Conservation (phyloP, 768 basidiomycete genomes). For the Kondoa subrosea region DNA sequence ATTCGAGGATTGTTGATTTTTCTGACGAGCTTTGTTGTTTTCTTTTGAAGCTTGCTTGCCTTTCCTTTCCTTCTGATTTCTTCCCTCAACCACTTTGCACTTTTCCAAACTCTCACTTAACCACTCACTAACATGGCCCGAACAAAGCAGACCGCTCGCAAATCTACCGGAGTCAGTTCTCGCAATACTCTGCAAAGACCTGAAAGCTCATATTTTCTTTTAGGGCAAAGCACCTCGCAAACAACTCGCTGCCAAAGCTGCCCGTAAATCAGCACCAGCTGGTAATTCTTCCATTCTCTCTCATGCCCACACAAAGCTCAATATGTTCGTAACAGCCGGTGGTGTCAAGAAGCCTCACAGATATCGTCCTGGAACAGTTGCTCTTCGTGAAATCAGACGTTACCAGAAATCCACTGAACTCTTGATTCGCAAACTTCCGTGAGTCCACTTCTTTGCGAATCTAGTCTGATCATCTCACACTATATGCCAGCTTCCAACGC, state of each 20-base stretch:
- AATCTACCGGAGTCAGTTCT: conserved; percentile 74
- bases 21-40: neutral
- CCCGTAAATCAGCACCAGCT: conserved; percentile 64
- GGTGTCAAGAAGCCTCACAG: conserved; percentile 82
- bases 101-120: neutral
- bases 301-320: too few species aligned
- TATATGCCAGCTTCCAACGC: conserved; percentile 58
- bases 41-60: neutral
- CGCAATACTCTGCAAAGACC: too few species aligned
- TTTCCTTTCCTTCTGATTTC: neutral
- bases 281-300: too few species aligned
- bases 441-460: conserved; percentile 35
- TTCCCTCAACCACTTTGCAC: neutral
- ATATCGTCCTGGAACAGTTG: conserved; percentile 6
- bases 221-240: conserved; percentile 68
- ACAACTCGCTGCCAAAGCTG: conserved; percentile 89
- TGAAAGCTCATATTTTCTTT: too few species aligned
- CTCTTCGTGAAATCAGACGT: conserved; percentile 34
- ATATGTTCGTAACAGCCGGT: too few species aligned
- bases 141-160: conserved; percentile 42
- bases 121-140: conserved; percentile 18
- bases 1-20: neutral
- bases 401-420: too few species aligned
- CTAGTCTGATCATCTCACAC: conserved; percentile 33
- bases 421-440: too few species aligned